Conservation (phyloP, 2,329 filamentous ascomycete genomes). For the Aphanoascus verrucosus region DNA sequence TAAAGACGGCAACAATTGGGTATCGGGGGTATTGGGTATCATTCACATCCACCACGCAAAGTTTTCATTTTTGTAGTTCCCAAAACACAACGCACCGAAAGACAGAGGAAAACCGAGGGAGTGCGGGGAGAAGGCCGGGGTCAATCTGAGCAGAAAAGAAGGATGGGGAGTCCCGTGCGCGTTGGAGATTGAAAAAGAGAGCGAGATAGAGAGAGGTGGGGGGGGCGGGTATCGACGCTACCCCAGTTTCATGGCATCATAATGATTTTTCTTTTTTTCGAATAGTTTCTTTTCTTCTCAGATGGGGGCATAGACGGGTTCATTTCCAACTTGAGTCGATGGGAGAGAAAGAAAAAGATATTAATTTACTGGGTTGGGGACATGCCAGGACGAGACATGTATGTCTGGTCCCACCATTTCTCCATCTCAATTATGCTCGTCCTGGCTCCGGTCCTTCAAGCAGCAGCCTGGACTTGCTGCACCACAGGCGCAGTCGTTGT, state of each 20-base stretch:
- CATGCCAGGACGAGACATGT: conserved; percentile 23
- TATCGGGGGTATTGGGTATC: conserved; percentile 19
- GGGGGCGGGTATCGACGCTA: neutral
- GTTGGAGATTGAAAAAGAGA: neutral
- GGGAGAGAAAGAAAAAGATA: neutral
- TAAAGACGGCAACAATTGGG: conserved; percentile 15
- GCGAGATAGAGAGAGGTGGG: conserved; percentile 1
- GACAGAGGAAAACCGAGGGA: conserved; percentile 9
- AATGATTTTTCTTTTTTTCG: neutral
- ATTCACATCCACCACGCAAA: conserved; percentile 18
- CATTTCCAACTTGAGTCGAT: neutral
- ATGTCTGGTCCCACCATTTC: conserved; percentile 33
- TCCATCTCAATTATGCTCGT: conserved; percentile 31
- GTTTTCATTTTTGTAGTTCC: conserved; percentile 14
- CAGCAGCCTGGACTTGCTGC: conserved; percentile 34
- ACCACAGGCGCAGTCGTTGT: conserved; percentile 25
- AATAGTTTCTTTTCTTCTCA: neutral
- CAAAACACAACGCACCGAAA: conserved; percentile 15
- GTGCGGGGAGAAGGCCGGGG: neutral
- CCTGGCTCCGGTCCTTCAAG: conserved; percentile 29
- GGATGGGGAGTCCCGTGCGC: neutral
- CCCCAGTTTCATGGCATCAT: conserved; percentile 9
- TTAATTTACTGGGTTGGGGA: conserved; percentile 6
- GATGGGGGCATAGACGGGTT: neutral
- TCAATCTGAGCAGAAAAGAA: neutral